Evolutionary conservation across 768 basidiomycete genomes (phyloP), one percentile per base, ranked within the genome.

Genomic region (Pleurotus djamor): DNA sequence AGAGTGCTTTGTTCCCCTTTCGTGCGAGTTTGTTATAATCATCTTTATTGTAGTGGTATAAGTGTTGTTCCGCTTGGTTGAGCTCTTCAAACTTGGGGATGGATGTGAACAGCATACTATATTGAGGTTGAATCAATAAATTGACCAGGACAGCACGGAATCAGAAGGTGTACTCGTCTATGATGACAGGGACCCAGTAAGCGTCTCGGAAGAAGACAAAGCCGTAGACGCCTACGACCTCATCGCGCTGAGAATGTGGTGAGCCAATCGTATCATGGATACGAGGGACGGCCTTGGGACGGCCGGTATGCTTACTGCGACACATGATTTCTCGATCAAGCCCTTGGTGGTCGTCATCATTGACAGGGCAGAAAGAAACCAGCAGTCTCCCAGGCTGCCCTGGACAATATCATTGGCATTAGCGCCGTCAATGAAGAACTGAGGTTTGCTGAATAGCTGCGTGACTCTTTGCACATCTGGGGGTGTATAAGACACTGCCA

Each of bases 141-240:
- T 14, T 33, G 61, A 6, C 33, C 21, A 37, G 33, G 28, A 4
- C 28, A 44, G 35, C 7, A 4, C 38, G 34, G 12, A 55, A 43
- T 36, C 37, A 34, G 28, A 57, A 5, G 17, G 68, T 81, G 43
- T 59, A 84, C 83, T 86, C 84, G 63, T 86, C 84, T 56, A 85
- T 76, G 60, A 86, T 76, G 6, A 85, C 75, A 10, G 76, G 72
- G 10, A 79, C 78, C 83, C 83, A 85, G 32, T 72, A 69, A 44
- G 70, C 69, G 65, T 84, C 83, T 2, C 82, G 71, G 67, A 78
- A 82, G 67, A 86, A 84, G 50, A 85, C 75, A 66, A 83, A 86
- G 1, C 83, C 84, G 61, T 85, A 86, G 4, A 86, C 75, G 2
- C 83, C 83, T 33, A 83, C 78, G 62, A 76, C 59, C 64, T 83